Percentiles rank a stretch among this genome's conserved stretches.
Conservation (phyloP, 1,139 yeast species). For the Meyerozyma sp. region DNA sequence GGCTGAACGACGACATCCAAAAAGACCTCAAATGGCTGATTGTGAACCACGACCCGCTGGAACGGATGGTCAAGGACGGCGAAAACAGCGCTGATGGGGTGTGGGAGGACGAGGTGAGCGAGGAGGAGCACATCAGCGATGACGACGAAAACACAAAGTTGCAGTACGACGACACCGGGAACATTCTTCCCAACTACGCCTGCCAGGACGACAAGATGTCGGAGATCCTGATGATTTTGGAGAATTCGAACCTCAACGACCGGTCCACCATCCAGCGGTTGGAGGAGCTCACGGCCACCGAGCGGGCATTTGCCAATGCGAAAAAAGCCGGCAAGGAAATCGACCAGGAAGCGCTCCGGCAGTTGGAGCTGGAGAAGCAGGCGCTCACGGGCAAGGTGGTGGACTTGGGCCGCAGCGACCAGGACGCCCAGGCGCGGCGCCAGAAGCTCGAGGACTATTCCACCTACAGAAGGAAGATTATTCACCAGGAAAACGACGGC, state of each 20-base stretch:
- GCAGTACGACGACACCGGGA: slow-evolving; percentile 58
- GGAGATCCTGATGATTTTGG: slow-evolving; percentile 41
- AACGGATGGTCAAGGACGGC: slow-evolving; percentile 28
- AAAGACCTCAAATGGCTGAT: slow-evolving; percentile 45
- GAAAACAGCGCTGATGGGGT: slow-evolving; percentile 12
- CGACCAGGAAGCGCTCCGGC: slow-evolving; percentile 37
- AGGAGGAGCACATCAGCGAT: slow-evolving; percentile 65
- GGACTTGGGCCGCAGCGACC: slow-evolving; percentile 36
- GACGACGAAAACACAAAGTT: slow-evolving; percentile 54
- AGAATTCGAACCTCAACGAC: slow-evolving; percentile 38
- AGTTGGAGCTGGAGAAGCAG: slow-evolving; percentile 34
- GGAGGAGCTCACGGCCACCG: slow-evolving; percentile 55
- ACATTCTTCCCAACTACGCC: slow-evolving; percentile 54
- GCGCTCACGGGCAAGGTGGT: slow-evolving; percentile 44
- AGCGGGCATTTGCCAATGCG: slow-evolving; percentile 59
- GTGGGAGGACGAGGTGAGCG: slow-evolving; percentile 46
- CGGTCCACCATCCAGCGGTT: slow-evolving; percentile 39
- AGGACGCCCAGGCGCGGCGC: slow-evolving; percentile 41
- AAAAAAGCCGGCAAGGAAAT: slow-evolving; percentile 44
- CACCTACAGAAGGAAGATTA: slow-evolving; percentile 45
- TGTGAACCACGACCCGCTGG: slow-evolving; percentile 56
- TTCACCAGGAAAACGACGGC: slow-evolving; percentile 43
- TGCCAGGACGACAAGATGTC: slow-evolving; percentile 42
- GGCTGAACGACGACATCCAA: slow-evolving; percentile 31
- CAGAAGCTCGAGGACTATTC: slow-evolving; percentile 42